Conservation (phyloP, 106 monocot genomes). For the Phalaenopsis equestris region DNA sequence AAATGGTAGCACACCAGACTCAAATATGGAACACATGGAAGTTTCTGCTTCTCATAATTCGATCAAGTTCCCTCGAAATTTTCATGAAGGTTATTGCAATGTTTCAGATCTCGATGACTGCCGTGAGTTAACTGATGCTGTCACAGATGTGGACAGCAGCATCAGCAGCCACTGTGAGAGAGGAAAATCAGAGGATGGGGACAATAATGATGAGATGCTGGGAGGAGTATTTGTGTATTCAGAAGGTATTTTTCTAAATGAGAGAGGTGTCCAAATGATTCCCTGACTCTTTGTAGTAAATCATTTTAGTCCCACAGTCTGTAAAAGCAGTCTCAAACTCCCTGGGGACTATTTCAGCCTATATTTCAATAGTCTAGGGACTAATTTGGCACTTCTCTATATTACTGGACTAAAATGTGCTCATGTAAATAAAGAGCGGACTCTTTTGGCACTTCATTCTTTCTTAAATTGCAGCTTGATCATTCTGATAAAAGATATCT, state of each 20-base stretch:
- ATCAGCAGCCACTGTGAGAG: constrained; percentile 67
- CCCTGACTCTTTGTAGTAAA: not conserved
- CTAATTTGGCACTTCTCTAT: too few relatives aligned
- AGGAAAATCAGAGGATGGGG: constrained; percentile 70
- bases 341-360: too few relatives aligned
- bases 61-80: constrained; percentile 40
- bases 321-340: too few relatives aligned
- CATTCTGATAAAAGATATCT: not conserved
- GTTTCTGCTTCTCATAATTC: constrained; percentile 32
- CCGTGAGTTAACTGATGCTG: constrained; percentile 71
- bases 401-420: too few relatives aligned
- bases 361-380: too few relatives aligned
- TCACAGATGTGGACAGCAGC: constrained; percentile 79
- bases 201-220: constrained; percentile 58
- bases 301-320: too few relatives aligned
- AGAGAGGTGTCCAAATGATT: too few relatives aligned
- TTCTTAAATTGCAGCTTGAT: too few relatives aligned
- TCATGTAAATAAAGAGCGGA: too few relatives aligned
- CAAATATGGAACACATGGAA: constrained; percentile 1
- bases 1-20: constrained; percentile 8
- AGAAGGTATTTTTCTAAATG: constrained; percentile 38
- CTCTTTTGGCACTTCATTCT: too few relatives aligned
- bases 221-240: constrained; percentile 80
- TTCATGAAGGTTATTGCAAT: constrained; percentile 79
- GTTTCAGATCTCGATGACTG: constrained; percentile 59